Conservation (phyloP, 139 green algal genomes). For the Coelastrella sp. region DNA sequence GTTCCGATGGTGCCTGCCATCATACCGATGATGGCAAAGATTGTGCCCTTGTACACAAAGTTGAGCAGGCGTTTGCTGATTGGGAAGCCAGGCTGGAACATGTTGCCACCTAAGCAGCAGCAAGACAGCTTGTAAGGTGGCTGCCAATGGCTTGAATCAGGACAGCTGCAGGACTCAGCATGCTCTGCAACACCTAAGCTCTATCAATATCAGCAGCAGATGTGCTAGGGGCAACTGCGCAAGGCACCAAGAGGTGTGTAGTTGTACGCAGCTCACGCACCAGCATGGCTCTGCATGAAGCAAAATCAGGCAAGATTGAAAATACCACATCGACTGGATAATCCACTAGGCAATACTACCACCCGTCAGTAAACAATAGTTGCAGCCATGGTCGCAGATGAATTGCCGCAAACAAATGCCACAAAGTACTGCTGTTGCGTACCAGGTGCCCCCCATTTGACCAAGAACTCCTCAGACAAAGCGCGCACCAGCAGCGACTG, state of each 20-base stretch:
- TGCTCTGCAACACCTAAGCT: too few relatives aligned
- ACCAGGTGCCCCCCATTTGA: slow-evolving; percentile 79
- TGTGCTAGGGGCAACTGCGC: too few relatives aligned
- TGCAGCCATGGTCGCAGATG: neutral
- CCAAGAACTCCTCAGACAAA: slow-evolving; percentile 80
- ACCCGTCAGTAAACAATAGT: neutral
- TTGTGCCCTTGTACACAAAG: slow-evolving; percentile 83
- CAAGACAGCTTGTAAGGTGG: too few relatives aligned
- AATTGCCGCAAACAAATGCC: slow-evolving; percentile 38
- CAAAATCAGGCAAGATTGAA: too few relatives aligned
- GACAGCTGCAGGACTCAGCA: too few relatives aligned
- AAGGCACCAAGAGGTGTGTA: too few relatives aligned
- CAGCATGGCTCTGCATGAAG: too few relatives aligned
- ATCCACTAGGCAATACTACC: too few relatives aligned
- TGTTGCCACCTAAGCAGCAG: slow-evolving; percentile 78
- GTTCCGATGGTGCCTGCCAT: slow-evolving; percentile 83
- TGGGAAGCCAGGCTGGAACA: slow-evolving; percentile 90
- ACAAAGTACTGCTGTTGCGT: neutral
- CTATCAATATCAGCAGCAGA: too few relatives aligned
- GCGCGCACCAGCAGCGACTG: slow-evolving; percentile 64
- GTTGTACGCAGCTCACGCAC: too few relatives aligned
- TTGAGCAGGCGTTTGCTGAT: slow-evolving; percentile 73
- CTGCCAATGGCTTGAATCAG: too few relatives aligned
- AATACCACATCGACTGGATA: too few relatives aligned
- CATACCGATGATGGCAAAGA: slow-evolving; percentile 45